Evolutionary conservation across 1,284 basidiomycete species (phyloP), one percentile per base, ranked within the genome.

Genomic region (Moesziomyces parantarcticus): DNA sequence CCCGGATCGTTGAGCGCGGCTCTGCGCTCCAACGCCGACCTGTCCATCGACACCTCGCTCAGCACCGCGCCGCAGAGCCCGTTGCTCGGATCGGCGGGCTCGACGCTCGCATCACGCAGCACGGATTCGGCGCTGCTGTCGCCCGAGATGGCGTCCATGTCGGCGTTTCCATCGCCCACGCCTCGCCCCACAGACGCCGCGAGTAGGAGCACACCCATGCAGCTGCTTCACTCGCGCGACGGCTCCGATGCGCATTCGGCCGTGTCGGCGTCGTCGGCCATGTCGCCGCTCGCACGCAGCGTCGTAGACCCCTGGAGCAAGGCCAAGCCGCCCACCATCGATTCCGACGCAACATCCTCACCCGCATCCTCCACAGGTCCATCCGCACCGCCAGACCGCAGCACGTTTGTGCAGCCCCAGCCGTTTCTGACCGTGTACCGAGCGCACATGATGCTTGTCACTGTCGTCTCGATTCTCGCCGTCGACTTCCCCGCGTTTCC

Each of bases 391-490:
- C n/a, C 50, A 21, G 47, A 60, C 18, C 47, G 21, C 3, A 43
- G 18, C 23, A 47, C 45, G n/a, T 59, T 48, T 23, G 61, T 63
- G 3, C 58, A 50, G 3, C 74, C 78, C 20, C 59, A 81, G 43
- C 84, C 86, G 1, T 91, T 93, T 48, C 84, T 99, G 57, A 92
- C 94, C 9, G 89, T 92, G 0, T 99, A 97, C 83, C 88, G 97
- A 48, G 90, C 94, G 2, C 93, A 98, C 81, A 95, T 98, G 93
- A 91, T 99, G 88, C 85, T 97, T 34, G 89, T 99, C 87, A 98
- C 97, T 0, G 86, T 92, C 42, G 87, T 97, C 44, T 91, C 90
- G 41, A 99, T 99, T 67, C 88, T 99, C 9, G 96, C 97, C 0
- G 96, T 99, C 48, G 97, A 99, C 82, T 99, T 99, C 80, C 68